Conservation (phyloP, 768 basidiomycete species). For the Hirschioporus abietinus region DNA sequence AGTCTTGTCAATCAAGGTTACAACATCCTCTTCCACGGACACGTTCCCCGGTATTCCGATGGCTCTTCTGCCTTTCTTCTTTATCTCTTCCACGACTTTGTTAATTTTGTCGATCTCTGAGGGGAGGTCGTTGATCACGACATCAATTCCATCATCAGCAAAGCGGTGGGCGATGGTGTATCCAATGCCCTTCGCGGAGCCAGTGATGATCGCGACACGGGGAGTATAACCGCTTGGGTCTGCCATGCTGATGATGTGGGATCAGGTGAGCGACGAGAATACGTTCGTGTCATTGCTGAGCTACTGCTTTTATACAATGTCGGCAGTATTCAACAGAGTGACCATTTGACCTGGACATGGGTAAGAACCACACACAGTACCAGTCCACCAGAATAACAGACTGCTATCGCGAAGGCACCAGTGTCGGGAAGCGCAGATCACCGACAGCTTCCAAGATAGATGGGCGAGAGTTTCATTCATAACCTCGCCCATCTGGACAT, state of each 20-base stretch:
- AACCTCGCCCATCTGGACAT: no score
- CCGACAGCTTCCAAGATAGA: no score
- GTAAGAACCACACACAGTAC: no score
- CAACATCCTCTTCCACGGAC: constrained; percentile 25
- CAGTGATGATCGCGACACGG: constrained; percentile 16
- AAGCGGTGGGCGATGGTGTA: constrained; percentile 16
- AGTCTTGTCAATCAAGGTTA: constrained; percentile 21
- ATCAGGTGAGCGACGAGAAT: no score
- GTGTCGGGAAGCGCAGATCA: no score
- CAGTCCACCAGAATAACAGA: no score
- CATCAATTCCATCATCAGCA: constrained; percentile 15
- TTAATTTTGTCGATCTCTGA: constrained; percentile 7
- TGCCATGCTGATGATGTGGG: neutral
- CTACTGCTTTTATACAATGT: no score
- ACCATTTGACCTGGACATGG: no score
- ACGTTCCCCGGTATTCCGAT: constrained; percentile 20
- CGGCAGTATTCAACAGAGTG: no score
- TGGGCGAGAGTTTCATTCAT: no score
- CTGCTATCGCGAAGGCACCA: no score
- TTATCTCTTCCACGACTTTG: constrained; percentile 22
- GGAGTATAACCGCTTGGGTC: neutral
- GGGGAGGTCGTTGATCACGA: constrained; percentile 14
- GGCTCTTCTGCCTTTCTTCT: constrained; percentile 6
- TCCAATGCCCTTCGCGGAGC: constrained; percentile 16
- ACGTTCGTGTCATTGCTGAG: no score